Evolutionary conservation across 2,329 filamentous ascomycete species (phyloP).

Genomic region (Penicillium sp.): DNA sequence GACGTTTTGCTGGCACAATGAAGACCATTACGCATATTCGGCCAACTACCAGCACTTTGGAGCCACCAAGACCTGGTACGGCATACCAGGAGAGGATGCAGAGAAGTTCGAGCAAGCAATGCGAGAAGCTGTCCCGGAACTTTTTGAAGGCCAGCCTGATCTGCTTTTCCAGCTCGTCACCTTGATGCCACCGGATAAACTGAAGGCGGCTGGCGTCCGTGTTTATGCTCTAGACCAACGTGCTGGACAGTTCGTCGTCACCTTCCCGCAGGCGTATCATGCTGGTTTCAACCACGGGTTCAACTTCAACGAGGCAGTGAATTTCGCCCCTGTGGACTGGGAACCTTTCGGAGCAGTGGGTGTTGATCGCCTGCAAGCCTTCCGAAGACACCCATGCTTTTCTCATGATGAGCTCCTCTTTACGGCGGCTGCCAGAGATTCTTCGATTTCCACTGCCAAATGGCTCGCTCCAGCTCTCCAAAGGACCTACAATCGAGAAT

Average conservation of each 20-base stretch:
- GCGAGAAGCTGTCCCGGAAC: slow-evolving; percentile 90
- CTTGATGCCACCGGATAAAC: slow-evolving; percentile 86
- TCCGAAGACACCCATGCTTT: slow-evolving; percentile 92
- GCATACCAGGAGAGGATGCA: slow-evolving; percentile 90
- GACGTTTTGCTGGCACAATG: slow-evolving; percentile 99
- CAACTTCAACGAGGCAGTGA: slow-evolving; percentile 98
- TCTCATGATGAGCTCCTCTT: slow-evolving; percentile 94
- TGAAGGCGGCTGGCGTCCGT: slow-evolving; percentile 88
- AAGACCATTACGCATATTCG: slow-evolving; percentile 97
- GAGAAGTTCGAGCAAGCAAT: slow-evolving; percentile 96
- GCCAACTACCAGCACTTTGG: slow-evolving; percentile 99
- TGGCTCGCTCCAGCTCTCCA: slow-evolving; percentile 91
- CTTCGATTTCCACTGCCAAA: slow-evolving; percentile 86
- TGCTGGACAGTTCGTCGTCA: slow-evolving; percentile 94
- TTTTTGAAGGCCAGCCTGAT: slow-evolving; percentile 97
- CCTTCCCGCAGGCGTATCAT: slow-evolving; percentile 95
- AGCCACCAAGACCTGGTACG: slow-evolving; percentile 98
- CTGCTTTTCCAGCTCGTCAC: slow-evolving; percentile 97
- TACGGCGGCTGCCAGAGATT: slow-evolving; percentile 82
- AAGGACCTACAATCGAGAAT: slow-evolving; percentile 76
- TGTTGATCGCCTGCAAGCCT: slow-evolving; percentile 83
- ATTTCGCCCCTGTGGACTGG: slow-evolving; percentile 95
- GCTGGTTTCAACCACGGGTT: slow-evolving; percentile 98
- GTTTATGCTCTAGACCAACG: slow-evolving; percentile 96
- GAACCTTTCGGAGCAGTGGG: slow-evolving; percentile 88